phyloP scores from a whole-genome alignment of 768 basidiomycete genomes.

The Tylopilus vinaceipallidus region DNA sequence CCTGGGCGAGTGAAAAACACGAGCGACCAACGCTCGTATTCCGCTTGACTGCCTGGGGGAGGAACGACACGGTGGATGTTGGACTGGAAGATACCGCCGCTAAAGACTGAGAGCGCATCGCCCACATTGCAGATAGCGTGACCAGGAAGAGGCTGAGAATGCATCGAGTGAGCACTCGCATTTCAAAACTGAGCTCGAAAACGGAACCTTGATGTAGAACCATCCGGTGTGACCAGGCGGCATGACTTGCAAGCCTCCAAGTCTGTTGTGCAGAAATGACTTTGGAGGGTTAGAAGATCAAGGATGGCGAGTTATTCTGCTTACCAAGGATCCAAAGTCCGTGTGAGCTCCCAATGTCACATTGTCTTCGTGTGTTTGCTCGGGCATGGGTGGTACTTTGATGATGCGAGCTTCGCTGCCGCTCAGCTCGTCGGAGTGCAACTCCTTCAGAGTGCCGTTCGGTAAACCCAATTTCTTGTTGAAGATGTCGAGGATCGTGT shows the following conservation, averaged over 20 bases:
- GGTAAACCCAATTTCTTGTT: conserved; percentile 56
- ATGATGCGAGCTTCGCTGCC: conserved; percentile 59
- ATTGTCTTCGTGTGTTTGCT: conserved; percentile 27
- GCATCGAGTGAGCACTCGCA: background rate
- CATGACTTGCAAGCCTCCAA: conserved; percentile 60
- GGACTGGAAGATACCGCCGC: conserved; percentile 61
- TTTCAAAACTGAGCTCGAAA: background rate
- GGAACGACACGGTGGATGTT: conserved; percentile 64
- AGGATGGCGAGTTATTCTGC: conserved; percentile 6
- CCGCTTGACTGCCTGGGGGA: conserved; percentile 56
- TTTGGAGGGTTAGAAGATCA: conserved; percentile 18
- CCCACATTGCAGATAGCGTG: conserved; percentile 63
- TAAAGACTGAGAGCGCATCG: conserved; percentile 60
- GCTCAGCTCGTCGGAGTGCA: conserved; percentile 46
- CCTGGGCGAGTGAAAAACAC: conserved; percentile 69
- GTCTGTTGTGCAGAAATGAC: conserved; percentile 69
- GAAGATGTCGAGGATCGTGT: conserved; percentile 52
- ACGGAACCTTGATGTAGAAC: conserved; percentile 62
- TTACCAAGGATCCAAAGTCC: conserved; percentile 70
- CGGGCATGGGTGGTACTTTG: conserved; percentile 42
- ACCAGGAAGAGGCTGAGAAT: conserved; percentile 45
- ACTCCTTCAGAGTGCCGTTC: conserved; percentile 40
- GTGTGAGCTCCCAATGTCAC: conserved; percentile 65
- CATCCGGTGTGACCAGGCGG: conserved; percentile 59
- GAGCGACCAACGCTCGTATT: conserved; percentile 59